phyloP scores from a whole-genome alignment of 345 rosid species.

The Tarenaya hassleriana region DNA sequence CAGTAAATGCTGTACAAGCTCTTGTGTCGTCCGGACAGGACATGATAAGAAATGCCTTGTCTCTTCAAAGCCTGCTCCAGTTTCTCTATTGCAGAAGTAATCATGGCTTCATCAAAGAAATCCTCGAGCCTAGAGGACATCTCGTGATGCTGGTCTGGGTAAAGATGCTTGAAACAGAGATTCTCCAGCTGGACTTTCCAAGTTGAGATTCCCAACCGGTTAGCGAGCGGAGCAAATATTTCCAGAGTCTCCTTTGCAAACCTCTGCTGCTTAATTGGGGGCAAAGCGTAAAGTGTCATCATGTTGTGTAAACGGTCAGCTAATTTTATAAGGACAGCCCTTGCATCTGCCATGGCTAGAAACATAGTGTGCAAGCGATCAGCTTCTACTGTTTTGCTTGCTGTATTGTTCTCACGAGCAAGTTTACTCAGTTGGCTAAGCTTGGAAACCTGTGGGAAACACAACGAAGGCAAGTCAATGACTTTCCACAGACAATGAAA shows the following conservation, averaged over 20 bases:
- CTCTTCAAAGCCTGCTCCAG: slow-evolving; percentile 58
- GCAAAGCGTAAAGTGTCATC: slow-evolving; percentile 80
- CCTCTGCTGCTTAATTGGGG: slow-evolving; percentile 65
- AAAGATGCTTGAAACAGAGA: slow-evolving; percentile 81
- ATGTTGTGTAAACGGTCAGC: slow-evolving; percentile 97
- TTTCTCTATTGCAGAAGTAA: slow-evolving; percentile 58
- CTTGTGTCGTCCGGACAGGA: slow-evolving; percentile 75
- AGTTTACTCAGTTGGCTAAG: slow-evolving; percentile 90
- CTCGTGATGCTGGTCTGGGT: slow-evolving; percentile 69
- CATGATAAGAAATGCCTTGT: slow-evolving; percentile 52
- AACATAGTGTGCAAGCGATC: slow-evolving; percentile 94
- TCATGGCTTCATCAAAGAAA: slow-evolving; percentile 61
- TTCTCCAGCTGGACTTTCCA: slow-evolving; percentile 93
- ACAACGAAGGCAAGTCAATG: neutral
- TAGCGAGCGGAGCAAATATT: slow-evolving; percentile 88
- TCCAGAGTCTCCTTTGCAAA: slow-evolving; percentile 95
- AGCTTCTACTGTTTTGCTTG: slow-evolving; percentile 78
- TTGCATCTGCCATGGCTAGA: slow-evolving; percentile 92
- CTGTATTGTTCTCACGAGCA: slow-evolving; percentile 90
- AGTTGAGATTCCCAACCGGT: slow-evolving; percentile 73
- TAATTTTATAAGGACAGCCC: slow-evolving; percentile 89
- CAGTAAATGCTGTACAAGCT: slow-evolving; percentile 82
- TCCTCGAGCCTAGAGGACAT: slow-evolving; percentile 61
- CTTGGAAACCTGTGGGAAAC: slow-evolving; percentile 68
- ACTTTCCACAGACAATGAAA: no score